Evolutionary conservation across 495 filamentous ascomycete genomes (phyloP), one percentile per base, ranked within the genome.

Genomic region (Penicillium riverlandense): DNA sequence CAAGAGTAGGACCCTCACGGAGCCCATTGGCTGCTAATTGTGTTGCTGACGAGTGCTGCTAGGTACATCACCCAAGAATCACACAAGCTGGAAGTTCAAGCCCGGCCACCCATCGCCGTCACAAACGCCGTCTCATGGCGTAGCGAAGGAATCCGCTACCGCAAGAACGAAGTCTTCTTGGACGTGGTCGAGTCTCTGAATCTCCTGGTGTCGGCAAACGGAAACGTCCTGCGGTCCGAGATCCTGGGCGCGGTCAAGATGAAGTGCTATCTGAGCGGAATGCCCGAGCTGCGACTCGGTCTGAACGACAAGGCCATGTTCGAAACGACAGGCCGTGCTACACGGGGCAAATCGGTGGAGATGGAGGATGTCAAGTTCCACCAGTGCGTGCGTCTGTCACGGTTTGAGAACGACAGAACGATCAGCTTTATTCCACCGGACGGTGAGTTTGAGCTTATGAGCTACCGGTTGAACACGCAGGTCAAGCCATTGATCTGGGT

Each of bases 281-380:
- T 99, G 94, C 94, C 94, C 7, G 94, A 99, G 63, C 69, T 99
- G 53, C 85, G 94, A 38, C 64, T 99, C 35, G 94, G 94, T 0
- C 64, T 99, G 53, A 99, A 99, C 72, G 94, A 99, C 68, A 99
- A 99, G 64, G 94, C 87, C 54, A 99, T 99, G 94, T 99, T 99
- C 59, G 94, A 99, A 70, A 92, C 88, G 29, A 99, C 94, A 8
- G 94, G 94, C 11, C 78, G 94, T 41, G 90, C 94, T 8, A 95
- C 90, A 40, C 70, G 94, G 59, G 94, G 94, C 39, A 99, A 99
- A 67, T 87, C 92, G 9, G 91, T 99, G 42, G 94, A 99, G 67
- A 99, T 99, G 94, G 94, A 99, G 65, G 94, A 99, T 51, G 94
- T 99, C 59, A 99, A 97, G 59, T 99, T 99, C 67, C 94, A 99